Conservation (phyloP, 129 eudicot species). For the Oenanthe sinensis region DNA sequence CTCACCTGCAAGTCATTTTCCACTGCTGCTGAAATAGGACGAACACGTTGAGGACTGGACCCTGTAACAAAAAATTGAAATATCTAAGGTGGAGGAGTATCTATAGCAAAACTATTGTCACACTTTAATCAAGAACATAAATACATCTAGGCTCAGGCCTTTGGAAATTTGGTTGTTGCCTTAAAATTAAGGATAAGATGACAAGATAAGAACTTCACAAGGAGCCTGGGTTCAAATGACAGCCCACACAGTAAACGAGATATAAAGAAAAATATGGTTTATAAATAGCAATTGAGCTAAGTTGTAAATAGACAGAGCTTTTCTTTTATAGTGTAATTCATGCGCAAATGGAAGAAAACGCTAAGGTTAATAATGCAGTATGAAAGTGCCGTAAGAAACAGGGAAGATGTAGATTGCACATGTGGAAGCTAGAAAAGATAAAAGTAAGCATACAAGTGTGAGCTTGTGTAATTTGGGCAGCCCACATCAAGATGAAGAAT, state of each 20-base stretch:
- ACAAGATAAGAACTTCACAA: background rate
- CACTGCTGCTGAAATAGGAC: slow-evolving; percentile 18
- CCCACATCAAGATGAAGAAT: slow-evolving; percentile 30
- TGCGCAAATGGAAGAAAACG: background rate
- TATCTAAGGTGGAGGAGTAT: no score
- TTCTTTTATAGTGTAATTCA: background rate
- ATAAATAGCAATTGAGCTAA: background rate
- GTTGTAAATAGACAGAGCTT: background rate
- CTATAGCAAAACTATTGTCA: background rate
- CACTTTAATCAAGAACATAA: background rate
- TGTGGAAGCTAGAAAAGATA: background rate
- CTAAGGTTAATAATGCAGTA: background rate
- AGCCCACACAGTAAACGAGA: background rate
- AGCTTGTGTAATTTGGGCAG: slow-evolving; percentile 49
- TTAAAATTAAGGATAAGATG: background rate
- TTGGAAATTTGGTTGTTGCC: background rate
- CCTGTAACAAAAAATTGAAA: slow-evolving; percentile 35
- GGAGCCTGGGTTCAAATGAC: background rate
- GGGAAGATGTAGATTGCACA: background rate
- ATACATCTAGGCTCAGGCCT: background rate
- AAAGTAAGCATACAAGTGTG: background rate
- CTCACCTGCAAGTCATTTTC: slow-evolving; percentile 31
- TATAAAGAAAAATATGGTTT: background rate
- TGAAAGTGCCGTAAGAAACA: background rate
- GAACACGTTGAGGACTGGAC: slow-evolving; percentile 25